Base-by-base conservation (phyloP, 1,139 yeast species). In the Citeromyces hawaiiensis region DNA sequence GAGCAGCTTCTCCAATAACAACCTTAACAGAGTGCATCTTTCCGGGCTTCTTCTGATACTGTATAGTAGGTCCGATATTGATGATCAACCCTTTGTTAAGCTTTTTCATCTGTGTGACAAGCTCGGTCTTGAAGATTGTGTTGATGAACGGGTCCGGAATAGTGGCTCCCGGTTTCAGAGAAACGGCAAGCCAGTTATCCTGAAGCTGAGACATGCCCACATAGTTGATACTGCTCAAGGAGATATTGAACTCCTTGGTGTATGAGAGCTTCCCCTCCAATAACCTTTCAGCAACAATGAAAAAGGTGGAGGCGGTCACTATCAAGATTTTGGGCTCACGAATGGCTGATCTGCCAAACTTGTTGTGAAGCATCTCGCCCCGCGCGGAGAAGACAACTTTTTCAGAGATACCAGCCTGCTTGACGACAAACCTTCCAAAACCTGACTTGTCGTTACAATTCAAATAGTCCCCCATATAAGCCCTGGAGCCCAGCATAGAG, bases 401-500 rank as follows among this genome's bases (percentile, higher is more conserved):
- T 19, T 83, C 95, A 19, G 63, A 66, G 35, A 91, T 72, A 3
- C 91, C 88, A 13, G 76, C 73, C 42, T 83, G 78, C 42, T 70
- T 70, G 44, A 71, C 66, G 39, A 82, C 52, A 53, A 80, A 87
- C 42, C 52, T 53, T 44, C 60, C 60, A 41, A 53, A 55, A 1
- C 91, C 83, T 35, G 75, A 66, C 27, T 70, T 59, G 48, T 80
- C 83, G 58, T 86, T 85, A 53, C 96, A 83, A 11, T 78, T 87
- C 46, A 93, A 64, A 52, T 93, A 93, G 57, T 93, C 99, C 9
- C 98, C 98, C 78, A 82, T 72, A 50, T 73, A 93, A n/a, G 93
- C 80, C 50, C 99, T 73, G 41, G 82, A 83, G 0, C 97, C 97
- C 39, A 87, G 62, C 59, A 93, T 65, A 30, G 95, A 83, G 69